Evolutionary conservation across 139 green algal genomes (phyloP).

Genomic region (Chlorella sp.): DNA sequence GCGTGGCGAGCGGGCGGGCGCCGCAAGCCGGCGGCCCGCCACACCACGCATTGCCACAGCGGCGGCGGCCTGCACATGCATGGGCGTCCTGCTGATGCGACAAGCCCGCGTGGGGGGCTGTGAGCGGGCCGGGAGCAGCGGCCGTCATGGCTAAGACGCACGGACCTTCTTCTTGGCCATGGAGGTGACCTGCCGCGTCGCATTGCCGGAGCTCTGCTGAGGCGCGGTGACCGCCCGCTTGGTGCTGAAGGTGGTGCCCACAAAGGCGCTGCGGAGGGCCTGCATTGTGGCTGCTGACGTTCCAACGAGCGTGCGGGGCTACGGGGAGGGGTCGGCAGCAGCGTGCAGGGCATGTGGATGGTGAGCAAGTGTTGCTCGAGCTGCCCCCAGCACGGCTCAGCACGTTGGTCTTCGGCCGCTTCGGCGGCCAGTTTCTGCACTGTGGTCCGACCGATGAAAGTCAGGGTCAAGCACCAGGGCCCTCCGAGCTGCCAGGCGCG

Average conservation of each 20-base stretch:
- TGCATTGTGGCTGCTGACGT: constrained; percentile 41
- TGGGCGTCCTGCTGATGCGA: too few species aligned
- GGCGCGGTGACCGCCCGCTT: background rate
- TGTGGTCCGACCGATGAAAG: background rate
- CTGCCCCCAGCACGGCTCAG: background rate
- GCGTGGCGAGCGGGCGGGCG: too few species aligned
- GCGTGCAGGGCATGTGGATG: background rate
- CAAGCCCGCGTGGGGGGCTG: too few species aligned
- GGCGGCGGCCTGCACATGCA: too few species aligned
- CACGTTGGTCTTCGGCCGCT: background rate
- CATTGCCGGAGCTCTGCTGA: constrained; percentile 23
- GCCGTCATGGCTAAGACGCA: too few species aligned
- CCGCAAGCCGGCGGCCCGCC: too few species aligned
- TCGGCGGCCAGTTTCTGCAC: background rate
- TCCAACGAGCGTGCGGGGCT: too few species aligned
- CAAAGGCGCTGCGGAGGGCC: constrained; percentile 63
- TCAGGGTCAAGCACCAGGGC: background rate
- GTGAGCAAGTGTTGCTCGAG: background rate
- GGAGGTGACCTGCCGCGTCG: constrained; percentile 72
- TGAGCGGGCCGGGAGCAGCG: too few species aligned
- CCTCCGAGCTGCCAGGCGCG: background rate
- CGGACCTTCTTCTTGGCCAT: constrained; percentile 94
- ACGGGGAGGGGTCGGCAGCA: background rate
- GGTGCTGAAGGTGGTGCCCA: constrained; percentile 53
- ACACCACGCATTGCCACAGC: too few species aligned